Base-by-base conservation (phyloP, 2,329 filamentous ascomycete species). In the Colletotrichum zoysiae region DNA sequence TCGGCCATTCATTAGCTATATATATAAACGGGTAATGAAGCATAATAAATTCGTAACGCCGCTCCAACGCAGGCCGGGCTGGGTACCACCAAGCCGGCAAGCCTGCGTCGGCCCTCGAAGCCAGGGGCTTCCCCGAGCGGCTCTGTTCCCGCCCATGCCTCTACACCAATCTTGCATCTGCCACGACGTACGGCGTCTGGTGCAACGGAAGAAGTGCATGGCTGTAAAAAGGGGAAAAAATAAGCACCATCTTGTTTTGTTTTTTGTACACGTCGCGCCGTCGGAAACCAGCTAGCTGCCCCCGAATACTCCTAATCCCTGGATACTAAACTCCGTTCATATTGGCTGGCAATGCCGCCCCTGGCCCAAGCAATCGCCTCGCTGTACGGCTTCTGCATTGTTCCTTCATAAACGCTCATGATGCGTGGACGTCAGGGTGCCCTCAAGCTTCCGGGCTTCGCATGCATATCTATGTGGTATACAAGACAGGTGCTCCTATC, bases 391-490 rank as follows among this genome's bases (percentile, higher is more conserved):
- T 44, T 57, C 23, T 56, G 38, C 38, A 48, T 69, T 60, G 65
- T 65, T 63, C n/a, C 60, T 51, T 72, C 70, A 56, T 61, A 64
- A 64, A 62, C 42, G 65, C 48, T 69, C 59, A 55, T 68, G 69
- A 71, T 44, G 58, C 53, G 35, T 53, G 40, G n/a, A 59, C 69
- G 62, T 68, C 65, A 59, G 57, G 65, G 58, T 58, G n/a, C 46
- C 50, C 65, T 5, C 59, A 40, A 65, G 40, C 51, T 33, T 50
- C 7, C 48, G 33, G 30, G 59, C 60, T 70, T 65, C 33, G 65
- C 55, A 60, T 72, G 55, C 65, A 60, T 65, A 23, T 72, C 64
- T 51, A 38, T 72, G 66, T 72, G 65, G 66, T 65, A 50, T 72
- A 69, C 59, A 70, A 70, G 70, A 72, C 56, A 48, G 65, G 66